phyloP scores from a whole-genome alignment of 495 filamentous ascomycete genomes.

The Pseudoneurospora amorphoporcata region DNA sequence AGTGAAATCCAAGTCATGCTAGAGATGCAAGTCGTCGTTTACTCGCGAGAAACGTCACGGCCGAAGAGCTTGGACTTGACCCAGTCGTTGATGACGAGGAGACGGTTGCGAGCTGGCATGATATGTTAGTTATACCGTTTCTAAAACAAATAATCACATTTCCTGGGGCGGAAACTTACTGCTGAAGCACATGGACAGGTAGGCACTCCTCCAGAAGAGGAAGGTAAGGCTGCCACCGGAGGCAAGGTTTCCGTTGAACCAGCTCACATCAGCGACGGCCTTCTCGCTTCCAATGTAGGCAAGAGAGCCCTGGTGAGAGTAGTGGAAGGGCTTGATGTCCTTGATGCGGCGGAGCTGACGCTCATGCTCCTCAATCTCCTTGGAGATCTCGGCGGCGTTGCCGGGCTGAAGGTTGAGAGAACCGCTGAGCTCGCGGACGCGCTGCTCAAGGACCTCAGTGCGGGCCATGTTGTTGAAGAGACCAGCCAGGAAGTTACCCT shows the following conservation, averaged over 20 bases:
- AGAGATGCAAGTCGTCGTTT: slow-evolving; percentile 19
- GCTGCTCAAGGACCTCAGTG: slow-evolving; percentile 66
- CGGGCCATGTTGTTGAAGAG: slow-evolving; percentile 98
- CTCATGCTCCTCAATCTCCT: slow-evolving; percentile 75
- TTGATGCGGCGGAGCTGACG: slow-evolving; percentile 79
- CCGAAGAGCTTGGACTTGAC: slow-evolving; percentile 91
- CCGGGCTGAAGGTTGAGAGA: slow-evolving; percentile 40
- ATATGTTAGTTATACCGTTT: slow-evolving; percentile 7
- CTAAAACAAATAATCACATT: background rate
- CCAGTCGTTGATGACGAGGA: slow-evolving; percentile 91
- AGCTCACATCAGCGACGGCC: slow-evolving; percentile 94
- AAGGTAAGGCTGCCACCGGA: slow-evolving; percentile 72
- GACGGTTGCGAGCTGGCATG: slow-evolving; percentile 67
- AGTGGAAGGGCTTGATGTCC: slow-evolving; percentile 93
- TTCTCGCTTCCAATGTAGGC: slow-evolving; percentile 98
- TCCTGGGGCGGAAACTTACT: slow-evolving; percentile 46
- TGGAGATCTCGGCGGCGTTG: slow-evolving; percentile 53
- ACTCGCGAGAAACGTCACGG: slow-evolving; percentile 91
- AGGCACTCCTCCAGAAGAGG: slow-evolving; percentile 95
- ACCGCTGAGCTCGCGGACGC: slow-evolving; percentile 52
- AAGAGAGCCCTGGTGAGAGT: slow-evolving; percentile 90
- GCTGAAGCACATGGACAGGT: slow-evolving; percentile 99
- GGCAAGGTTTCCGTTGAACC: slow-evolving; percentile 93
- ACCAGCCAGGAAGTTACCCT: slow-evolving; percentile 88
- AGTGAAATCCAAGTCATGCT: background rate